Conservation (phyloP, 2,329 filamentous ascomycete genomes). For the Aspergillus sp. region DNA sequence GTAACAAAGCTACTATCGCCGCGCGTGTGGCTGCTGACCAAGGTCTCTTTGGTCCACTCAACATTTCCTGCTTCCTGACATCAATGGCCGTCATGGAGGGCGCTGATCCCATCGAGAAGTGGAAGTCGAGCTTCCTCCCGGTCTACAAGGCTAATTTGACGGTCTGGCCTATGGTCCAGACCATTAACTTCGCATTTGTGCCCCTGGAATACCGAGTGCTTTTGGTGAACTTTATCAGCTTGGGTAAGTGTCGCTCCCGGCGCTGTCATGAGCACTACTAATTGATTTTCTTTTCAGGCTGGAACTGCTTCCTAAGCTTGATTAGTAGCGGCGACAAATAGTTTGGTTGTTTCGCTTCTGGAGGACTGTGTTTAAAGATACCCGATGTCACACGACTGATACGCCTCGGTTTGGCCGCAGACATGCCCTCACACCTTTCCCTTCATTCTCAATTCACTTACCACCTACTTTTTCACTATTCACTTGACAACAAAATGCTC, state of each 20-base stretch:
- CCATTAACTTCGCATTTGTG: slow-evolving; percentile 82
- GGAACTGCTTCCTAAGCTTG: slow-evolving; percentile 60
- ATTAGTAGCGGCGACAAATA: slow-evolving; percentile 51
- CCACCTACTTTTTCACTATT: not conserved
- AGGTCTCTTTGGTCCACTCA: slow-evolving; percentile 76
- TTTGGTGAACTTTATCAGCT: slow-evolving; percentile 78
- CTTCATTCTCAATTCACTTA: not conserved
- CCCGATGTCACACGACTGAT: slow-evolving; percentile 18
- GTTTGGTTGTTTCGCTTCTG: slow-evolving; percentile 6
- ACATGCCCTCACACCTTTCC: not conserved
- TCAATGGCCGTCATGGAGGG: slow-evolving; percentile 85
- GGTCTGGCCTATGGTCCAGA: slow-evolving; percentile 83
- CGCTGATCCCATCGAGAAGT: slow-evolving; percentile 63
- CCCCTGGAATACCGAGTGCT: slow-evolving; percentile 80
- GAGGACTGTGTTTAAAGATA: slow-evolving; percentile 38
- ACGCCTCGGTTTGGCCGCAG: slow-evolving; percentile 11
- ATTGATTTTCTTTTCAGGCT: slow-evolving; percentile 40
- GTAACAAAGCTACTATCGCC: slow-evolving; percentile 66
- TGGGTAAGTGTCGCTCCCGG: slow-evolving; percentile 52
- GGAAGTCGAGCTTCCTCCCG: slow-evolving; percentile 67
- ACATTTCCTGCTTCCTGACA: slow-evolving; percentile 77
- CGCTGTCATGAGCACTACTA: slow-evolving; percentile 5
- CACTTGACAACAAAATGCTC: not conserved
- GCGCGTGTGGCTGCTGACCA: slow-evolving; percentile 82
- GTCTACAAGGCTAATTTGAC: slow-evolving; percentile 82